Base-by-base conservation (phyloP, 2,329 filamentous ascomycete species). In the Fusarium miscanthi region DNA sequence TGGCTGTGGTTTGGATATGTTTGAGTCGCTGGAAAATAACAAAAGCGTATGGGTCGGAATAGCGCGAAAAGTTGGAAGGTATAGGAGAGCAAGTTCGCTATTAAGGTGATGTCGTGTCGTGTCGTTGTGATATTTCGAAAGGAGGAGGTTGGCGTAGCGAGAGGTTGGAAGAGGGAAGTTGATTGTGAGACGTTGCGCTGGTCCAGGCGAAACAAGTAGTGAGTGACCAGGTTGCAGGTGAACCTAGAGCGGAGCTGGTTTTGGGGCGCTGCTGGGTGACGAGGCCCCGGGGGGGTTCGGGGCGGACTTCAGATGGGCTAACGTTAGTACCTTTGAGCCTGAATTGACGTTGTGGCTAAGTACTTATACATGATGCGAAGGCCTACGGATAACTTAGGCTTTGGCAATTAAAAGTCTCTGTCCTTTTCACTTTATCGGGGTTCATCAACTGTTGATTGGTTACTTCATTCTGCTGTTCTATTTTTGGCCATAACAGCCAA, bases 161-260 rank as follows among this genome's bases (percentile, higher is more conserved):
- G 68, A 66, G 63, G 73, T 74, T 77, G 75, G 66, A 77, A 54
- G 65, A 73, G 75, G 71, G 71, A 77, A 76, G 74, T 74, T 74
- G 71, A 70, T 64, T 60, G 65, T 74, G 75, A 77, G 74, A 77
- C 72, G 73, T 60, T 77, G 60, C 67, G 66, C 71, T 77, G 76
- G 78, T 68, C 72, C 74, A 74, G 77, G 73, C 76, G 74, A 79
- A 78, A 78, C 76, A 70, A 72, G 66, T 66, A 76, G 62, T 69
- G 59, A 69, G 40, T 72, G 70, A 73, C 70, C 66, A 73, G 70
- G 70, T 73, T 70, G 52, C 66, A 57, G 56, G 37, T 63, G 42
- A 56, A 53, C 33, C 33, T 38, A 60, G 64, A 58, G 66, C 64
- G 51, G 69, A 61, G 59, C 59, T 68, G 48, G 31, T 51, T 49